Percentiles rank a stretch among this genome's conserved stretches.
phyloP scores from a whole-genome alignment of 1,284 basidiomycete species.

The Boletellus sp. region DNA sequence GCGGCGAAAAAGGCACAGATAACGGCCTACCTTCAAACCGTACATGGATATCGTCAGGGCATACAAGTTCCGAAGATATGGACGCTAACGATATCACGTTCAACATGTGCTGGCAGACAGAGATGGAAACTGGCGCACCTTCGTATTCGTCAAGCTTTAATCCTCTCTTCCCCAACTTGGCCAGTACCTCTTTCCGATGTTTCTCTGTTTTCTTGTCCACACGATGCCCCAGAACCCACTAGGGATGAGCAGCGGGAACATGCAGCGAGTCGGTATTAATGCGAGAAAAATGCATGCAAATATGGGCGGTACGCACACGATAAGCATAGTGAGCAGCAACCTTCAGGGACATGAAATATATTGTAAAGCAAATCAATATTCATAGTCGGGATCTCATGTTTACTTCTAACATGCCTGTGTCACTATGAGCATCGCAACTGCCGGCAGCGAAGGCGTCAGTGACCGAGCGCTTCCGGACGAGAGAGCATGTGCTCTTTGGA shows the following conservation, averaged over 20 bases:
- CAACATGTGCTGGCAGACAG: background rate
- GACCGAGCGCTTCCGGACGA: background rate
- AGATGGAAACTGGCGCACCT: conserved; percentile 43
- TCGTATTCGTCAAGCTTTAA: conserved; percentile 80
- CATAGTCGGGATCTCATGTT: background rate
- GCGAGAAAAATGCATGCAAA: background rate
- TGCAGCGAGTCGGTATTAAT: background rate
- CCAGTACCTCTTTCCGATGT: conserved; percentile 70
- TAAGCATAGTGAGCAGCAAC: conserved; percentile 51
- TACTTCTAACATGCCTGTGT: conserved; percentile 48
- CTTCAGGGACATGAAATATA: conserved; percentile 26
- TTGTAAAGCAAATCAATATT: conserved; percentile 2
- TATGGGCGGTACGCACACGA: conserved; percentile 33
- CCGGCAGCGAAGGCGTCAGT: conserved; percentile 10
- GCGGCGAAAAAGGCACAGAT: background rate
- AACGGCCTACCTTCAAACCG: conserved; percentile 60
- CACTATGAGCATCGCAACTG: conserved; percentile 61
- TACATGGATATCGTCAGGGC: conserved; percentile 79
- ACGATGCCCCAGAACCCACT: conserved; percentile 49
- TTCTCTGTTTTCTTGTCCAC: conserved; percentile 63
- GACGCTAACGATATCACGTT: conserved; percentile 46
- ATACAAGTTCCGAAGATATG: conserved; percentile 82
- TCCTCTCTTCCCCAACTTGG: conserved; percentile 68
- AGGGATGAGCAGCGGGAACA: background rate
- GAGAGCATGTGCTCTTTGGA: background rate